Conservation (phyloP, 768 basidiomycete genomes). For the Solioccasus polychromus region DNA sequence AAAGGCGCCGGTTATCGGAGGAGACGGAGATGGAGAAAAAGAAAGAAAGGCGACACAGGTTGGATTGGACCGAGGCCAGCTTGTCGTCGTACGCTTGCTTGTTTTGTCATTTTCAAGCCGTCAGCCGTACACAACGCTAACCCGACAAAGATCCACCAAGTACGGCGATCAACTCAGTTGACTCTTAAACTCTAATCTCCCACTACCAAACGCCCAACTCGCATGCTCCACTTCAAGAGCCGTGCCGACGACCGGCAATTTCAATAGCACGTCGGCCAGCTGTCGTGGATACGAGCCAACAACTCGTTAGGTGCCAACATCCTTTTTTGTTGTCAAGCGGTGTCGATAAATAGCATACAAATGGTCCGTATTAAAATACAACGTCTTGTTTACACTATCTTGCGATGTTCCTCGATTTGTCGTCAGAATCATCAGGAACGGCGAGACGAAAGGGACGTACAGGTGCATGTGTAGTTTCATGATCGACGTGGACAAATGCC, state of each 20-base stretch:
- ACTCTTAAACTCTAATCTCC: too few species aligned
- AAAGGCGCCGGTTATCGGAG: constrained; percentile 1
- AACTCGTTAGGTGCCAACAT: neutral
- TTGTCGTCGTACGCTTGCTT: constrained; percentile 16
- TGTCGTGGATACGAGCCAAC: neutral
- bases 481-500: constrained; percentile 94
- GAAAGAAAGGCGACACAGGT: constrained; percentile 2
- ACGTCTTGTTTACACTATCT: constrained; percentile 20
- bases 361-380: neutral
- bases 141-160: constrained; percentile 8
- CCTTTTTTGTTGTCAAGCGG: too few species aligned
- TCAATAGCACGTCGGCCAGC: constrained; percentile 3
- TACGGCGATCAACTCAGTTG: too few species aligned
- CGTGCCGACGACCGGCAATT: constrained; percentile 1
- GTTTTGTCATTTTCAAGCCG: constrained; percentile 31
- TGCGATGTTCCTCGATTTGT: constrained; percentile 43
- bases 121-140: constrained; percentile 17
- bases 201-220: too few species aligned
- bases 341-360: neutral
- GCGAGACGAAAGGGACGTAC: constrained; percentile 32
- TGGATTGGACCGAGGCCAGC: constrained; percentile 14
- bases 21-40: constrained; percentile 1
- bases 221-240: too few species aligned
- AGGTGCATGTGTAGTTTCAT: constrained; percentile 82
- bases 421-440: neutral